Conservation (phyloP, 2,329 filamentous ascomycete species). For the Stylonectria norvegica region DNA sequence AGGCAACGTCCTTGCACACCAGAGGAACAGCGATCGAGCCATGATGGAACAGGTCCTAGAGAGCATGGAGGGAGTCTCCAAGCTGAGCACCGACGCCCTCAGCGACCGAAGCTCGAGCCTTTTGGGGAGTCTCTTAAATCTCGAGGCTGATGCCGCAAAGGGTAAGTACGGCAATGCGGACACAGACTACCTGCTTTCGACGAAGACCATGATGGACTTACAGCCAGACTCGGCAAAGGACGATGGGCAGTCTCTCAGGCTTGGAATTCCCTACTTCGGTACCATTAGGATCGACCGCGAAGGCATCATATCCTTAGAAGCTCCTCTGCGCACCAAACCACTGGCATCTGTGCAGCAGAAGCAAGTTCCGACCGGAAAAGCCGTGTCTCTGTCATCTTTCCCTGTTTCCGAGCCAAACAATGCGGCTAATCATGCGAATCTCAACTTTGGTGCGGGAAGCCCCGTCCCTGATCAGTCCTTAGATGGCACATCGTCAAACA, state of each 20-base stretch:
- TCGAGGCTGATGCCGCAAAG: conserved; percentile 1
- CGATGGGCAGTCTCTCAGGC: conserved; percentile 17
- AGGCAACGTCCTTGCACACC: conserved; percentile 3
- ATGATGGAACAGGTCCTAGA: conserved; percentile 7
- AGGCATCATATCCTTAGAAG: conserved; percentile 2
- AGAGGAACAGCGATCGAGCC: conserved; percentile 5
- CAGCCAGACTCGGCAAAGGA: conserved; percentile 3
- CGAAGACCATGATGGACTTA: conserved; percentile 34
- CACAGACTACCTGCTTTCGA: too few species aligned
- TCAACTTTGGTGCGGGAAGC: too few species aligned
- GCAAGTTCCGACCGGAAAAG: too few species aligned
- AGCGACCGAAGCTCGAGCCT: background rate
- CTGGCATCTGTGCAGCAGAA: too few species aligned
- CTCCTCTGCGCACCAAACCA: background rate
- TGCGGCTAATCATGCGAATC: too few species aligned
- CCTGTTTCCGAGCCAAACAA: too few species aligned
- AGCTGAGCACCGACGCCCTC: background rate
- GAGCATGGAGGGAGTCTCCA: conserved; percentile 1
- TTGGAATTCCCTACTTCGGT: conserved; percentile 8
- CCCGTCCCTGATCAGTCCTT: too few species aligned
- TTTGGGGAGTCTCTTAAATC: background rate
- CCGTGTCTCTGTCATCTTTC: too few species aligned
- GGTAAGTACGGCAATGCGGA: background rate
- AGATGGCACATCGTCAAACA: too few species aligned
- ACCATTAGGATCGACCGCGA: conserved; percentile 5